Evolutionary conservation across 768 basidiomycete species (phyloP), one percentile per base, ranked within the genome.

Genomic region (Trametes punicea): DNA sequence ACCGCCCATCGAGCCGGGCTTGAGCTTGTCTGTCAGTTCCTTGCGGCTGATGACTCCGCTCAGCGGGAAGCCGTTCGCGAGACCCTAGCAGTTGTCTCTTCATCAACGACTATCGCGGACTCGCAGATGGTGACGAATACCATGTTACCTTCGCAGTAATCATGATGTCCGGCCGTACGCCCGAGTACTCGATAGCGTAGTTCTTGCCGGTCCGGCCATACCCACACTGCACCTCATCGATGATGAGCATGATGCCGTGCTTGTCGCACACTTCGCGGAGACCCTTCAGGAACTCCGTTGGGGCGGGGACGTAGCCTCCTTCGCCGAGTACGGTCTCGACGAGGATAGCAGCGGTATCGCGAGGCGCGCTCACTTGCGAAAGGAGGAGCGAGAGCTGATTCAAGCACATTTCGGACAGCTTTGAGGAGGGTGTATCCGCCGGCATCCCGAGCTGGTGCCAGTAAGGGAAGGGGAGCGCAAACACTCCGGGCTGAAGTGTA

Each of bases 301-400:
- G 91, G 0, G 93, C 91, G 26, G 91, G 85, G 15, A 97, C 90
- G 70, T 98, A 98, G 1, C 96, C 96, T 31, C 96, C 96, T 71
- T 98, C 96, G 23, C 94, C 95, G 27, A 98, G 77, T 1, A 98
- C 87, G 38, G 96, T 90, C 76, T 98, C 96, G 38, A 98, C 72
- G 60, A 98, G 73, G 65, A 98, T 87, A n/a, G 93, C 94, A 2
- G 95, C 93, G 0, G 93, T 95, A 69, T 98, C 95, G 4, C 73
- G 70, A 0, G 94, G 90, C 1, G 86, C 77, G 6, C 85, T 87
- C 70, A 94, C 91, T 70, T 98, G 95, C 46, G 75, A 73, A 56
- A 88, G 73, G 11, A 96, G 67, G 13, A 97, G 79, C 51, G 92
- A 85, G 18, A 98, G 79, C 68, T 95, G 90, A 70, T 88, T 85